phyloP scores from a whole-genome alignment of 345 rosid genomes.

The Boechera stricta region DNA sequence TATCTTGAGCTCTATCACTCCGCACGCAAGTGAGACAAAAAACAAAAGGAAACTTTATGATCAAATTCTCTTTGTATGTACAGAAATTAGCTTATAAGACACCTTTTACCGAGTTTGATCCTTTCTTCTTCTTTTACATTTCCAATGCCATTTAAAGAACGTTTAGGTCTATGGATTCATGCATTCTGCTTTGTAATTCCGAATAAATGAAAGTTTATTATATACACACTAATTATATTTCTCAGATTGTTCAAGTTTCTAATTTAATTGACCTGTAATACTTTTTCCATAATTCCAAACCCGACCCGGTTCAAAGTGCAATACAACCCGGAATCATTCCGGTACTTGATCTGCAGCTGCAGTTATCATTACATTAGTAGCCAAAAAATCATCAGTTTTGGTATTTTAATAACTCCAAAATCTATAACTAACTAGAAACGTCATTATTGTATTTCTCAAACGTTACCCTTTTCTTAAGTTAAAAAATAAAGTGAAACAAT shows the following conservation, averaged over 20 bases:
- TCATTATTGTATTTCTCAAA: conserved; percentile 21
- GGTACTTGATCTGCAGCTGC: conserved; percentile 31
- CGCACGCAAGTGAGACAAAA: conserved; percentile 60
- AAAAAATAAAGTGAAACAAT: neutral
- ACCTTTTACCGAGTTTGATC: conserved; percentile 27
- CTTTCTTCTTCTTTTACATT: conserved; percentile 22
- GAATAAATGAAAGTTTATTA: conserved; percentile 26
- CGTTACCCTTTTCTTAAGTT: conserved; percentile 23
- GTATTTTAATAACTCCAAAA: conserved; percentile 15
- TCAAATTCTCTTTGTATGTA: conserved; percentile 20
- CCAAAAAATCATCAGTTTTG: conserved; percentile 19
- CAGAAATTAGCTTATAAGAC: conserved; percentile 25
- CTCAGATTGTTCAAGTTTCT: neutral
- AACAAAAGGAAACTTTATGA: neutral
- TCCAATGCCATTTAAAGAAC: conserved; percentile 8
- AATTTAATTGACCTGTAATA: neutral
- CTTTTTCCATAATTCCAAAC: neutral
- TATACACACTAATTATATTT: neutral
- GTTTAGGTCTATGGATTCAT: conserved; percentile 16
- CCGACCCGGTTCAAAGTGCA: conserved; percentile 9
- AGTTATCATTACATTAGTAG: conserved; percentile 33
- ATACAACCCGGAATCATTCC: neutral
- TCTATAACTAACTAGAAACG: conserved; percentile 27
- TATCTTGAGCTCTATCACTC: conserved; percentile 94
- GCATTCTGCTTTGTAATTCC: conserved; percentile 28